A percentile compares a stretch with the other conserved stretches of the same genome.
These are phyloP conservation scores for Cubamyces lactineus DNA, from an alignment of 768 basidiomycete species.

Conservation along the genomic window DNA sequence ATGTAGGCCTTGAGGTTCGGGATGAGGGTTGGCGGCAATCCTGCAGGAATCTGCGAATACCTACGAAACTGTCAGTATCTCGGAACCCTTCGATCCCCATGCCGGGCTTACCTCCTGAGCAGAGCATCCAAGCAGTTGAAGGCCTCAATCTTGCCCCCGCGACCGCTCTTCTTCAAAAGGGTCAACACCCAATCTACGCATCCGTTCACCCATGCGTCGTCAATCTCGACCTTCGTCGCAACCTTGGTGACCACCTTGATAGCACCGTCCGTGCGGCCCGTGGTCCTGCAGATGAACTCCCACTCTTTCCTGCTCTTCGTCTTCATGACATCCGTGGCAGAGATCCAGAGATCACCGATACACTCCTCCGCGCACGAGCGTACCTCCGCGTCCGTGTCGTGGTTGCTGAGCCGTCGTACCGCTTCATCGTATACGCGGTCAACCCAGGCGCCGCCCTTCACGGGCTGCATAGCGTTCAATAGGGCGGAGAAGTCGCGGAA, in stretches of 20 bases:
- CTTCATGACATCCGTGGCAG: constrained; percentile 73
- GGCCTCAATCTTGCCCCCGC: constrained; percentile 76
- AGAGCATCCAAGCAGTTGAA: constrained; percentile 79
- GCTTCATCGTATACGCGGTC: constrained; percentile 78
- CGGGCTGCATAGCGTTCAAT: constrained; percentile 72
- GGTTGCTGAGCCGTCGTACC: constrained; percentile 64
- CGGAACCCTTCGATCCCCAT: neutral
- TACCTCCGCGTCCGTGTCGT: constrained; percentile 92
- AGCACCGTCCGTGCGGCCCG: constrained; percentile 72
- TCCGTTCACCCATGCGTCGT: constrained; percentile 80
- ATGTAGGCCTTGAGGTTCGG: constrained; percentile 78
- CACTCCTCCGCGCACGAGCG: constrained; percentile 80
- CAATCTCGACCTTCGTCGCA: constrained; percentile 71
- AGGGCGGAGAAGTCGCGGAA: constrained; percentile 88
- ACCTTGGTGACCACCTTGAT: constrained; percentile 85
- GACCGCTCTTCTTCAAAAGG: constrained; percentile 77
- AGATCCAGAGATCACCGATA: constrained; percentile 86
- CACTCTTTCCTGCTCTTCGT: constrained; percentile 73
- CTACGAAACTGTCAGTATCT: constrained; percentile 41
- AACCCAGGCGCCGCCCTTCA: constrained; percentile 66
- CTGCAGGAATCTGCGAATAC: constrained; percentile 54
- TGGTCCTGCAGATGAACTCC: constrained; percentile 74
- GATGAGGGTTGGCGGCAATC: constrained; percentile 65
- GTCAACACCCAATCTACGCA: constrained; percentile 78
- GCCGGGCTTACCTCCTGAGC: constrained; percentile 56